phyloP scores from a whole-genome alignment of 2,329 filamentous ascomycete species.

The Claviceps paspali region DNA sequence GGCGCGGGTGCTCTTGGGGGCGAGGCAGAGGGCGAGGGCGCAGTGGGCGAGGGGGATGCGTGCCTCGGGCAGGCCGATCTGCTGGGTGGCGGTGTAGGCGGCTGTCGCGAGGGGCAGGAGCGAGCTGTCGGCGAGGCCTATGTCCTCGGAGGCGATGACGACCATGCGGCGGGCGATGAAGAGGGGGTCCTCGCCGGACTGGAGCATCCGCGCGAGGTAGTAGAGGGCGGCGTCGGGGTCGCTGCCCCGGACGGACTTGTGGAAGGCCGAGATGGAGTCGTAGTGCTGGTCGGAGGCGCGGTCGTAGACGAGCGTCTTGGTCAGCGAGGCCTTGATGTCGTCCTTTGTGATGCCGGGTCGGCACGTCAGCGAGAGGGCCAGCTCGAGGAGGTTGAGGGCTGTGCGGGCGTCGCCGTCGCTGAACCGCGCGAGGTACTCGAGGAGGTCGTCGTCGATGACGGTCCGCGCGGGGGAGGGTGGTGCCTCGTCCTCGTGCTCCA shows the following conservation, averaged over 20 bases:
- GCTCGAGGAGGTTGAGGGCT: constrained; percentile 79
- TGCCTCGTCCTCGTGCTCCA: too few species aligned
- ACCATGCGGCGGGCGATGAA: constrained; percentile 89
- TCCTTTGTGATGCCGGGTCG: constrained; percentile 53
- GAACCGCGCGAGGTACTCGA: constrained; percentile 71
- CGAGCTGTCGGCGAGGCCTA: constrained; percentile 76
- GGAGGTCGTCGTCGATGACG: constrained; percentile 61
- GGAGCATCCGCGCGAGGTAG: constrained; percentile 90
- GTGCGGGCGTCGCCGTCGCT: constrained; percentile 87
- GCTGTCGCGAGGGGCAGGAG: constrained; percentile 75
- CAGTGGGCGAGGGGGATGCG: constrained; percentile 84
- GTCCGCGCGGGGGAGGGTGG: constrained; percentile 23
- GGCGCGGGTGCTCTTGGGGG: constrained; percentile 73
- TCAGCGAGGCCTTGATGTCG: constrained; percentile 67
- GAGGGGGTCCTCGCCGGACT: constrained; percentile 83
- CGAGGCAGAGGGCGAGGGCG: constrained; percentile 62
- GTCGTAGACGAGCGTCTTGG: constrained; percentile 89
- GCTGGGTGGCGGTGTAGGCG: constrained; percentile 75
- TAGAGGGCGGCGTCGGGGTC: constrained; percentile 82
- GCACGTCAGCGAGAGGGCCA: constrained; percentile 57
- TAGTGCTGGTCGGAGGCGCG: constrained; percentile 93
- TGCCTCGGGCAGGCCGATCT: constrained; percentile 90
- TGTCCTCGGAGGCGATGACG: constrained; percentile 86
- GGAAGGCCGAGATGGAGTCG: constrained; percentile 91
- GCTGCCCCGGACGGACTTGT: constrained; percentile 83